Evolutionary conservation across 1,139 yeast species (phyloP).

Genomic region (Yamadazyma atlantica): DNA sequence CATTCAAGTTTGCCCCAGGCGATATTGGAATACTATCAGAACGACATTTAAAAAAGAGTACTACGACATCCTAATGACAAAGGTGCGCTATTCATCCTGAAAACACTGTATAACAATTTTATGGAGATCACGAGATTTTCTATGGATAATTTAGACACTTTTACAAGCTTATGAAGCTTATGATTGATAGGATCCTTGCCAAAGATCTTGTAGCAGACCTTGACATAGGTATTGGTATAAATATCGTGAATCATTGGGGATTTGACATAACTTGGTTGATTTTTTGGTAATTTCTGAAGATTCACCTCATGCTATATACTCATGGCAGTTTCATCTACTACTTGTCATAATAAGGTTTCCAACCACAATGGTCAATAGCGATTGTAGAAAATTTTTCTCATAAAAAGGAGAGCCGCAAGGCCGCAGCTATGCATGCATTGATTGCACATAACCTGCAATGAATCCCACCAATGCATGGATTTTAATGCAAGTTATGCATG

Average conservation of each 20-base stretch:
- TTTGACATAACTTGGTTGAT: too few relatives aligned
- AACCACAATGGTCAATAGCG: background rate
- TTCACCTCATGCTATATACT: too few relatives aligned
- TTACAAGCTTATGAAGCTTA: slow-evolving; percentile 11
- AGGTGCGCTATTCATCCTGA: too few relatives aligned
- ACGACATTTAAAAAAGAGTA: too few relatives aligned
- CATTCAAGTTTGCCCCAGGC: too few relatives aligned
- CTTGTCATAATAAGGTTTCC: background rate
- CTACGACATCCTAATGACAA: too few relatives aligned
- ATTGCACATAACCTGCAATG: too few relatives aligned
- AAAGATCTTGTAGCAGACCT: slow-evolving; percentile 6
- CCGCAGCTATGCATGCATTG: background rate
- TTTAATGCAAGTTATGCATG: too few relatives aligned
- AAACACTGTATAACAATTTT: too few relatives aligned
- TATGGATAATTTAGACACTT: slow-evolving; percentile 26
- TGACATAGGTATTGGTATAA: slow-evolving; percentile 7
- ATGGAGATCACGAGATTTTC: slow-evolving; percentile 32
- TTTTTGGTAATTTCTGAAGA: too few relatives aligned
- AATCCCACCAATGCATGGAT: too few relatives aligned
- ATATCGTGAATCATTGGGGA: slow-evolving; percentile 3
- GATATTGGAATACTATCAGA: too few relatives aligned
- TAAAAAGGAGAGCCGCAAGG: background rate
- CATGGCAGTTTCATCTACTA: background rate
- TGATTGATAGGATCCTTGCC: slow-evolving; percentile 5
- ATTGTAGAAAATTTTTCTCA: background rate